Evolutionary conservation across 78 protist species (phyloP).

Genomic region (Andalucia godoyi): DNA sequence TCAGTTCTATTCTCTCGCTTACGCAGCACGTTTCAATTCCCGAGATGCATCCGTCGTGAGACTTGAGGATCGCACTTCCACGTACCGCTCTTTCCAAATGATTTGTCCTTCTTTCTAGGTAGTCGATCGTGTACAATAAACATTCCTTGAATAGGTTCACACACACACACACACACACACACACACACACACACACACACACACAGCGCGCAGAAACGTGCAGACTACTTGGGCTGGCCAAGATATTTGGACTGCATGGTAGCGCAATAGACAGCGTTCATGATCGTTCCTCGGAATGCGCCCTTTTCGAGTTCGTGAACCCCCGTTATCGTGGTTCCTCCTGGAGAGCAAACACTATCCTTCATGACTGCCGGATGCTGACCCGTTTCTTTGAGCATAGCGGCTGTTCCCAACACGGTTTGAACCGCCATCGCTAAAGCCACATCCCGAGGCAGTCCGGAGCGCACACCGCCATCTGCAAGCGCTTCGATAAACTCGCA

Average conservation of each 20-base stretch:
- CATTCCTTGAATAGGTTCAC: no score
- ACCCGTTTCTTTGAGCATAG: slow-evolving; percentile 41
- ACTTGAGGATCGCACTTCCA: no score
- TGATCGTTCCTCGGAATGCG: slow-evolving; percentile 22
- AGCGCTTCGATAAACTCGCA: slow-evolving; percentile 56
- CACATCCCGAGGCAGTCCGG: slow-evolving; percentile 28
- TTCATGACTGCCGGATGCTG: slow-evolving; percentile 19
- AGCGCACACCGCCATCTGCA: slow-evolving; percentile 57
- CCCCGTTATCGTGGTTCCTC: slow-evolving; percentile 63
- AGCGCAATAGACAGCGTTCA: slow-evolving; percentile 33
- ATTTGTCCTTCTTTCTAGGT: no score
- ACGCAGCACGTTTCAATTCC: no score
- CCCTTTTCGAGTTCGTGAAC: slow-evolving; percentile 30
- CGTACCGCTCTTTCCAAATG: no score
- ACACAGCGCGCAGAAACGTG: no score
- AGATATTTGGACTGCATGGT: slow-evolving; percentile 22
- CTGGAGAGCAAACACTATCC: slow-evolving; percentile 40
- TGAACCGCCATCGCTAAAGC: slow-evolving; percentile 44
- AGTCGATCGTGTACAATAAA: no score
- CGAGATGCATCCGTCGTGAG: no score
- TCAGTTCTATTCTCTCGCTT: no score
- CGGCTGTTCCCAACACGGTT: slow-evolving; percentile 54
- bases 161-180: no score
- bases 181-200: no score
- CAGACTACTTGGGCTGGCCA: slow-evolving; percentile 15